Conservation (phyloP, 1,284 basidiomycete species). For the Chiua sp. region DNA sequence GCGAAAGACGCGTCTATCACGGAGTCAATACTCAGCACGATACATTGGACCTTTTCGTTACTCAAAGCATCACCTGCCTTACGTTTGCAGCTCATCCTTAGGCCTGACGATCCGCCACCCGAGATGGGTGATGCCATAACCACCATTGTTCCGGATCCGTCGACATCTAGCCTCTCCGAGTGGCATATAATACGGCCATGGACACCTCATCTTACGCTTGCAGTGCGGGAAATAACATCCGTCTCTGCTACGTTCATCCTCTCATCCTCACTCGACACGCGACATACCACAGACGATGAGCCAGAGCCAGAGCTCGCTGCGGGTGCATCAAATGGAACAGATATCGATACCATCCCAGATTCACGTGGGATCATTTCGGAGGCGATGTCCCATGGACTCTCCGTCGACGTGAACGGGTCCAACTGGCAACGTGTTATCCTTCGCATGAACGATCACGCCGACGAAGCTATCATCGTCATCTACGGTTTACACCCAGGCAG, state of each 20-base stretch:
- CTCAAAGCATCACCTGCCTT: neutral
- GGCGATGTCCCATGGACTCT: constrained; percentile 71
- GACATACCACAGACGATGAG: constrained; percentile 22
- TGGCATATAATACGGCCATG: constrained; percentile 82
- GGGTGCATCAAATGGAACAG: constrained; percentile 37
- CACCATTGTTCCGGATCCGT: constrained; percentile 6
- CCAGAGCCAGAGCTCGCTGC: constrained; percentile 27
- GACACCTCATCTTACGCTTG: constrained; percentile 67
- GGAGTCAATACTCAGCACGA: neutral
- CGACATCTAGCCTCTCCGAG: constrained; percentile 32
- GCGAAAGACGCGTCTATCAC: constrained; percentile 1
- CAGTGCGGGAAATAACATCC: constrained; percentile 78
- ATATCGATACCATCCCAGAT: constrained; percentile 7
- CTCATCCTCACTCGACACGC: constrained; percentile 52
- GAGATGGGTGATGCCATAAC: constrained; percentile 25
- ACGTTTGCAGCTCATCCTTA: neutral
- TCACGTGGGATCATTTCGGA: constrained; percentile 60
- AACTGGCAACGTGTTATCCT: constrained; percentile 79
- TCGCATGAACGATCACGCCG: constrained; percentile 73
- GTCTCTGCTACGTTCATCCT: constrained; percentile 75
- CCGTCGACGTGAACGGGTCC: constrained; percentile 76
- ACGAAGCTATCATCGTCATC: constrained; percentile 82
- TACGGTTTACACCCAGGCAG: constrained; percentile 81
- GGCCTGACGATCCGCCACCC: neutral
- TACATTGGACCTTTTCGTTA: neutral